Percentiles rank a stretch among this genome's conserved stretches.
phyloP scores from a whole-genome alignment of 306 rosid species.

The Crotalaria pallida region DNA sequence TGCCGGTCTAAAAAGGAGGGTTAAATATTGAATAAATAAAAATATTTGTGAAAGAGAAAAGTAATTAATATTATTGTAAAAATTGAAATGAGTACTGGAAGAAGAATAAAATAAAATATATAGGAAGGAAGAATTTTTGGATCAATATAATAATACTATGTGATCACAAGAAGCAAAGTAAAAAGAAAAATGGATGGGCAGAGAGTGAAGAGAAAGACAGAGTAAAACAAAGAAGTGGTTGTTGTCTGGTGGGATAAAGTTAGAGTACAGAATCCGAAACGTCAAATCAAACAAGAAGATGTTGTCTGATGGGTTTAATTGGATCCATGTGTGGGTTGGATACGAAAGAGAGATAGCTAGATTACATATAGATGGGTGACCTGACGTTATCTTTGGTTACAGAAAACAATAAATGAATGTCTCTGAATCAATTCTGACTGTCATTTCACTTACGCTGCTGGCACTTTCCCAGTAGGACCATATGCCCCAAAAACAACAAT shows the following conservation, averaged over 20 bases:
- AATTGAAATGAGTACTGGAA: no score
- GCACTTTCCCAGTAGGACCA: slow-evolving; percentile 11
- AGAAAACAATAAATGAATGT: slow-evolving; percentile 32
- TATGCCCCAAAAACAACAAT: slow-evolving; percentile 2
- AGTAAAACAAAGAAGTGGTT: neutral
- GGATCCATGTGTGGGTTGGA: slow-evolving; percentile 52
- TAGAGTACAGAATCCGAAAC: slow-evolving; percentile 78
- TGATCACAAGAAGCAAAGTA: no score
- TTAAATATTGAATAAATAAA: no score
- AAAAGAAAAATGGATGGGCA: no score
- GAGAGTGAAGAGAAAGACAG: neutral
- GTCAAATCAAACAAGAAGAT: slow-evolving; percentile 67
- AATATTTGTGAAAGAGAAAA: no score
- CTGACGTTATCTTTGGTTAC: slow-evolving; percentile 23
- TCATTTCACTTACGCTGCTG: slow-evolving; percentile 24
- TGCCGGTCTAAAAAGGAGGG: no score
- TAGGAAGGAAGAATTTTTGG: no score
- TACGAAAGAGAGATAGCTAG: slow-evolving; percentile 29
- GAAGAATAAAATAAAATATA: no score
- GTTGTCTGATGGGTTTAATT: slow-evolving; percentile 26
- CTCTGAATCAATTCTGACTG: slow-evolving; percentile 23
- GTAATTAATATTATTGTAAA: no score
- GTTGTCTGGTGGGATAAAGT: slow-evolving; percentile 34
- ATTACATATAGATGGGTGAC: slow-evolving; percentile 27
- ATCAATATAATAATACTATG: no score